Evolutionary conservation across 129 eudicot genomes (phyloP).

Genomic region (Arctium lappa): DNA sequence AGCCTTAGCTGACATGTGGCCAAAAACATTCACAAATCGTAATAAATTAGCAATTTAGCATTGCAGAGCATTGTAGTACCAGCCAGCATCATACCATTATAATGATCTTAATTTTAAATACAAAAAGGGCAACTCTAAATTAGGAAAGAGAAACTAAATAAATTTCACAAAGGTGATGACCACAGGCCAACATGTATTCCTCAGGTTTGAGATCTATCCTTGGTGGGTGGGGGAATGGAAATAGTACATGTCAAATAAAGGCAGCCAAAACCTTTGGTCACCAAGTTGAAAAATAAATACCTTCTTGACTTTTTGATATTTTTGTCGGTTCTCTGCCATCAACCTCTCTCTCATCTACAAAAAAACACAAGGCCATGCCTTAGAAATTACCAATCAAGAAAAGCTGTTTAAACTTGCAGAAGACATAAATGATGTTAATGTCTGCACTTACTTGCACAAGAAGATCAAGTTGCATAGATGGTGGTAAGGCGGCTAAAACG

Average conservation of each 20-base stretch:
- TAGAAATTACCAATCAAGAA: not conserved
- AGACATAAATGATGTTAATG: not conserved
- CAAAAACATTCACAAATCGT: no score
- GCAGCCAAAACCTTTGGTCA: not conserved
- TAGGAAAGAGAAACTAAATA: not conserved
- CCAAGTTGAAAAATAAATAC: slow-evolving; percentile 20
- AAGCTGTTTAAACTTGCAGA: not conserved
- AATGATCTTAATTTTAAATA: not conserved
- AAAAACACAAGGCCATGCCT: not conserved
- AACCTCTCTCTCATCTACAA: slow-evolving; percentile 93
- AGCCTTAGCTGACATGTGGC: no score
- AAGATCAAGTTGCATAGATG: slow-evolving; percentile 99
- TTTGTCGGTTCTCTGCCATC: slow-evolving; percentile 97
- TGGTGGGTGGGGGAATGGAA: not conserved
- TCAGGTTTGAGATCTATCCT: not conserved
- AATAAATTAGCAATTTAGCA: no score
- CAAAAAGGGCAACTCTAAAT: not conserved
- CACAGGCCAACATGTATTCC: not conserved
- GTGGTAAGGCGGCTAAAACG: slow-evolving; percentile 93
- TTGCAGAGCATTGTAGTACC: not conserved
- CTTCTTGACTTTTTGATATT: slow-evolving; percentile 91
- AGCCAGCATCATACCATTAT: not conserved
- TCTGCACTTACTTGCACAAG: slow-evolving; percentile 67
- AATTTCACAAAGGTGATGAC: not conserved
- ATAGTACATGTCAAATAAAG: not conserved